Evolutionary conservation across 2,329 filamentous ascomycete species (phyloP).

Genomic region (Cladosporium sp.): DNA sequence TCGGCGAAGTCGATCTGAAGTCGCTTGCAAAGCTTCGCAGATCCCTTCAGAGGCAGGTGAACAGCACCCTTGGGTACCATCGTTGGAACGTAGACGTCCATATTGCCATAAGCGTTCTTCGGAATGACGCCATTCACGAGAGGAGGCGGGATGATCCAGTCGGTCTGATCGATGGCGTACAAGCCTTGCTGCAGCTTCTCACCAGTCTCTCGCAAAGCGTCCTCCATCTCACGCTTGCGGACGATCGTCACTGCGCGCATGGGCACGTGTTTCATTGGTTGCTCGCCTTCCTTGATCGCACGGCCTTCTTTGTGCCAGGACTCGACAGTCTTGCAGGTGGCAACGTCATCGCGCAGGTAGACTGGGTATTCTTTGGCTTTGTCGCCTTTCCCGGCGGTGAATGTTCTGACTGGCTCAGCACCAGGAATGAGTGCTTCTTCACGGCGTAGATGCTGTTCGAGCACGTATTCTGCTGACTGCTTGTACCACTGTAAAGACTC

Average conservation of each 20-base stretch:
- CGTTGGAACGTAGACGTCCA: slow-evolving; percentile 89
- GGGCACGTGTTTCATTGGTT: slow-evolving; percentile 82
- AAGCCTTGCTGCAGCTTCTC: slow-evolving; percentile 84
- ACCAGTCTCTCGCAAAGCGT: slow-evolving; percentile 76
- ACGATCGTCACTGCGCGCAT: slow-evolving; percentile 89
- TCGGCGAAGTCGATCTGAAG: slow-evolving; percentile 88
- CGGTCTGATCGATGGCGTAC: slow-evolving; percentile 81
- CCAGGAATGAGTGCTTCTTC: slow-evolving; percentile 81
- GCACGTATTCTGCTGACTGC: slow-evolving; percentile 77
- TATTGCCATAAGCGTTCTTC: slow-evolving; percentile 94
- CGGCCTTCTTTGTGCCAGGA: slow-evolving; percentile 98
- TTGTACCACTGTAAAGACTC: slow-evolving; percentile 85
- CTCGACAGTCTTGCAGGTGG: slow-evolving; percentile 85
- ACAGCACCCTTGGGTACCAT: slow-evolving; percentile 87
- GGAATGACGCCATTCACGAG: slow-evolving; percentile 77
- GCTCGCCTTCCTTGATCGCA: slow-evolving; percentile 67
- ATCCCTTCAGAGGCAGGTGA: slow-evolving; percentile 78
- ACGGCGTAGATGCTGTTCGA: slow-evolving; percentile 82
- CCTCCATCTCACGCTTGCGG: slow-evolving; percentile 84
- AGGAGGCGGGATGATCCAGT: slow-evolving; percentile 95
- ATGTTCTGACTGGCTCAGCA: slow-evolving; percentile 71
- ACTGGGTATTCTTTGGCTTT: slow-evolving; percentile 77
- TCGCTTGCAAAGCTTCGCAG: slow-evolving; percentile 77
- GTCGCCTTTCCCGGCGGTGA: slow-evolving; percentile 73
- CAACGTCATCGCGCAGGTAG: slow-evolving; percentile 75